These are phyloP conservation scores for Phytophthora pluvialis DNA, from an alignment of 352 stramenopile species.

Conservation along the genomic window DNA sequence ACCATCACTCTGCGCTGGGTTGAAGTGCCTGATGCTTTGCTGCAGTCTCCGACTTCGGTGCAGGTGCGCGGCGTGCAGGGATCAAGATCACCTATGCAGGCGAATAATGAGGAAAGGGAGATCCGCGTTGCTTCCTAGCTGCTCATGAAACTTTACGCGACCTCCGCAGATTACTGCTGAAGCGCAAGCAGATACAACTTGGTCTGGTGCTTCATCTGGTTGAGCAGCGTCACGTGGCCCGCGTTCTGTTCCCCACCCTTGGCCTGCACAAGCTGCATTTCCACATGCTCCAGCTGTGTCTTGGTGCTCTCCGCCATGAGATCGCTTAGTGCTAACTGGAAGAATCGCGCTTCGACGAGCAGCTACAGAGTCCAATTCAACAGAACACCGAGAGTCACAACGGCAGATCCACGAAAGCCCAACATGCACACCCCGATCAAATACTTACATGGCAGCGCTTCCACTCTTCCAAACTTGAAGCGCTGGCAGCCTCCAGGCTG, in stretches of 20 bases:
- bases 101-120: not conserved
- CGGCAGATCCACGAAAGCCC: not conserved
- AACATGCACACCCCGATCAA: not conserved
- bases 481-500: slow-evolving; percentile 31
- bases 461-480: slow-evolving; percentile 46
- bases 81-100: too few species aligned
- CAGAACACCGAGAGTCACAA: slow-evolving; percentile 8
- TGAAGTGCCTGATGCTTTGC: slow-evolving; percentile 22
- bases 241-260: slow-evolving; percentile 45
- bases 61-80: not conserved
- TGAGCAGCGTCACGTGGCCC: slow-evolving; percentile 57
- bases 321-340: slow-evolving; percentile 59
- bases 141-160: not conserved
- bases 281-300: slow-evolving; percentile 51
- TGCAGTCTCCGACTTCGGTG: slow-evolving; percentile 8
- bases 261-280: slow-evolving; percentile 52
- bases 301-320: slow-evolving; percentile 63
- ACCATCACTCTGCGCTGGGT: slow-evolving; percentile 12
- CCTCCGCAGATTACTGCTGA: slow-evolving; percentile 27
- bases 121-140: not conserved
- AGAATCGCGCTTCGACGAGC: slow-evolving; percentile 80
- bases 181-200: slow-evolving; percentile 81
- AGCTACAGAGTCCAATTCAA: slow-evolving; percentile 41
- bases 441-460: slow-evolving; percentile 67
- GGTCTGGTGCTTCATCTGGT: slow-evolving; percentile 83